Conservation (phyloP, 2,329 filamentous ascomycete genomes). For the Fusarium buxicola region DNA sequence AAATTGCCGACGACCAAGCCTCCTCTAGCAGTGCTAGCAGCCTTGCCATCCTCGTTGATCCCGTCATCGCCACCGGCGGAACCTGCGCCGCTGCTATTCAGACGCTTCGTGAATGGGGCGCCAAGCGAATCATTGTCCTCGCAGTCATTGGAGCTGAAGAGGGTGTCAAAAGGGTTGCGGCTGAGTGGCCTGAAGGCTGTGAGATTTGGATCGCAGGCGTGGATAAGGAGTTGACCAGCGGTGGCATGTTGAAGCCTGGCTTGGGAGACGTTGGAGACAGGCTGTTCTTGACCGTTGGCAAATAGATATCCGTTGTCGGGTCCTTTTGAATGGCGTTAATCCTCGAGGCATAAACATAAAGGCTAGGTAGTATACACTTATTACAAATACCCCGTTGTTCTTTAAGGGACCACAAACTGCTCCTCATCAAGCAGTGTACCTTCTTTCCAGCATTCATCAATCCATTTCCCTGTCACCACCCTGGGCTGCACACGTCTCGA, state of each 20-base stretch:
- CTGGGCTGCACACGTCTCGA: slow-evolving; percentile 68
- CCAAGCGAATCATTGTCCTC: slow-evolving; percentile 81
- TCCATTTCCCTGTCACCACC: slow-evolving; percentile 77
- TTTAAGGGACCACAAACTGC: slow-evolving; percentile 55
- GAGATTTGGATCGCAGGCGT: slow-evolving; percentile 87
- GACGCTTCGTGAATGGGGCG: slow-evolving; percentile 90
- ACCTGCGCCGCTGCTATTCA: slow-evolving; percentile 92
- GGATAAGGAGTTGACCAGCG: slow-evolving; percentile 78
- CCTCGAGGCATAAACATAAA: slow-evolving; percentile 30
- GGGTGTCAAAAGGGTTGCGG: slow-evolving; percentile 78
- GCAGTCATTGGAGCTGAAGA: slow-evolving; percentile 77
- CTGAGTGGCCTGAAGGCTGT: slow-evolving; percentile 80
- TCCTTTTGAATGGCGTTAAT: slow-evolving; percentile 12
- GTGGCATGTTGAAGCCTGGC: slow-evolving; percentile 91
- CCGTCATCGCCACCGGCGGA: slow-evolving; percentile 92
- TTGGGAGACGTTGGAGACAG: slow-evolving; percentile 92
- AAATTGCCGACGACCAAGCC: slow-evolving; percentile 58
- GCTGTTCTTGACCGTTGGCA: slow-evolving; percentile 88
- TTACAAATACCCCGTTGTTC: slow-evolving; percentile 28
- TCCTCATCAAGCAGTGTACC: slow-evolving; percentile 85
- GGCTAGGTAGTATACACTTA: slow-evolving; percentile 35
- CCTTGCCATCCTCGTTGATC: slow-evolving; percentile 88
- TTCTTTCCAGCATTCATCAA: slow-evolving; percentile 84
- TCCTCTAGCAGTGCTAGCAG: slow-evolving; percentile 55
- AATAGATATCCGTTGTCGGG: slow-evolving; percentile 59